Conservation (phyloP, 2,329 filamentous ascomycete genomes). For the Hymenotorrendiella dingleyae region DNA sequence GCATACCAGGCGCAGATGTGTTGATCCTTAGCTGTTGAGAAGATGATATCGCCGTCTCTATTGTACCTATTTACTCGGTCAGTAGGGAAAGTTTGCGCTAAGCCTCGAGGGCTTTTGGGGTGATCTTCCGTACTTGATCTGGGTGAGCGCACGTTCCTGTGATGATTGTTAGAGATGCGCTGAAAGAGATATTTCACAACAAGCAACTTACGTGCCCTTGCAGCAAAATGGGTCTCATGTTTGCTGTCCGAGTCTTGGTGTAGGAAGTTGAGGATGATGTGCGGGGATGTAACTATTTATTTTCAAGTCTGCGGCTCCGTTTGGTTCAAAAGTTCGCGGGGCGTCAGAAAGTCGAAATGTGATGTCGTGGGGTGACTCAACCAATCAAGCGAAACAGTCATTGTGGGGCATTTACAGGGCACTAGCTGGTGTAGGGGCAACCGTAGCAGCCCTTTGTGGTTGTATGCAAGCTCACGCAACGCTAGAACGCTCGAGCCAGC, state of each 20-base stretch:
- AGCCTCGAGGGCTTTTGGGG: slow-evolving; percentile 4
- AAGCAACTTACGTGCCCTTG: slow-evolving; percentile 71
- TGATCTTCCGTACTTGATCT: slow-evolving; percentile 64
- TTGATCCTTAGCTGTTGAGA: slow-evolving; percentile 94
- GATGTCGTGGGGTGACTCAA: slow-evolving; percentile 3
- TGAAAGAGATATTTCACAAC: background rate
- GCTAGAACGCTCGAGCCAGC: too few relatives aligned
- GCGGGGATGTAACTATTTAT: background rate
- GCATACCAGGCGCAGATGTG: slow-evolving; percentile 95
- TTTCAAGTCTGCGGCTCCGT: slow-evolving; percentile 5
- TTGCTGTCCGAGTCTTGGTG: slow-evolving; percentile 34
- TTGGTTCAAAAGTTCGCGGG: slow-evolving; percentile 5
- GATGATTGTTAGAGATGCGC: slow-evolving; percentile 21
- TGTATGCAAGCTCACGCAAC: too few relatives aligned
- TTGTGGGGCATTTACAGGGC: too few relatives aligned
- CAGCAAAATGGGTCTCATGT: slow-evolving; percentile 94
- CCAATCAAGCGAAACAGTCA: too few relatives aligned
- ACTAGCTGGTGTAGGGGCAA: too few relatives aligned
- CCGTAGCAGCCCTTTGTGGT: too few relatives aligned
- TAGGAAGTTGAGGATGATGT: background rate
- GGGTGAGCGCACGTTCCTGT: slow-evolving; percentile 85
- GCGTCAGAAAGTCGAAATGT: slow-evolving; percentile 4
- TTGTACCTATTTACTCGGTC: slow-evolving; percentile 59
- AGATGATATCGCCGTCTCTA: slow-evolving; percentile 92
- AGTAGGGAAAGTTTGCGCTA: slow-evolving; percentile 15